Evolutionary conservation across 1,284 basidiomycete species (phyloP), one percentile per base, ranked within the genome.

Genomic region (Leccinum huronense): DNA sequence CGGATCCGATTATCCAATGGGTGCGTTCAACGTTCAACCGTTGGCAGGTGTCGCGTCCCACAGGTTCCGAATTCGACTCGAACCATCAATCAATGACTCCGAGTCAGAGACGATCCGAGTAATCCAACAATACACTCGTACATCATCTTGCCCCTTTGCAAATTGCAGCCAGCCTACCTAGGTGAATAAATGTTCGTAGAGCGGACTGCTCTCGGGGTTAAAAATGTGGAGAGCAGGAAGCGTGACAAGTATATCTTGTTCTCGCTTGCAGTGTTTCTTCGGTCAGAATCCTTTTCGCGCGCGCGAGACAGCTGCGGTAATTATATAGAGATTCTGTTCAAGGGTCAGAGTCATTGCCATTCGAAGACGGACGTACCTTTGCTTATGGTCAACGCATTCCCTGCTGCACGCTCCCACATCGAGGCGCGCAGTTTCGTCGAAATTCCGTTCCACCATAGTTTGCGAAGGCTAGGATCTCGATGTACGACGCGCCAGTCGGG

Each of bases 141-240:
- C 34, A 36, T 36, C 34, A 36, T 36, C 34, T 36, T 36, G 34
- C 34, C 34, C 34, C 34, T 36, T 36, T 36, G 34, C 34, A 27
- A 27, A 36, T 36, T 36, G 34, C 34, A 36, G 34, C 34, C 34
- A 36, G 34, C 34, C 34, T 36, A 36, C 34, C 34, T 11, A 36
- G 34, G 34, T 36, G 34, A 11, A 36, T 36, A 11, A 27, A 27
- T 27, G 23, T 42, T 87, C 81, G 71, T 95, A 91, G 73, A 99
- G 78, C 1, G 95, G 95, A 0, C 94, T 93, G 0, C 80, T 87
- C 59, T 87, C 83, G 3, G 82, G 84, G 66, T 89, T 86, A 75
- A 98, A 98, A 40, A 99, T 86, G 73, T 93, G 93, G n/a, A 98
- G 79, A 1, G 86, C 83, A 3, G 93, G 93, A n/a, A 98, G 81